Evolutionary conservation across 2,329 filamentous ascomycete species (phyloP).

Genomic region (Fusarium tupiense): DNA sequence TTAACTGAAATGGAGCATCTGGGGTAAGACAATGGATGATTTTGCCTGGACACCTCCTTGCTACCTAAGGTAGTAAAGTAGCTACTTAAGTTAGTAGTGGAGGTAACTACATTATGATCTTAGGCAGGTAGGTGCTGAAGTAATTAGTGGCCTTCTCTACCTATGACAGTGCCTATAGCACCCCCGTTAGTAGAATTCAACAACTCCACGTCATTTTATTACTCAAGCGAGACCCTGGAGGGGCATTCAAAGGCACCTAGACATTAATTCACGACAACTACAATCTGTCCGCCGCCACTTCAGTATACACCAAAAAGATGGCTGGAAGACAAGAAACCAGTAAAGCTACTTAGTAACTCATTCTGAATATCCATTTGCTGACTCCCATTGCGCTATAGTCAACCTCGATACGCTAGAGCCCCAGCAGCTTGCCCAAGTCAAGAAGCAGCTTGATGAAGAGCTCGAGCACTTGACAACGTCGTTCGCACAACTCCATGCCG

Average conservation of each 20-base stretch:
- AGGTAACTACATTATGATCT: too few relatives aligned
- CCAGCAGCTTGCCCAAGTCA: conserved; percentile 88
- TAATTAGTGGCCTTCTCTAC: too few relatives aligned
- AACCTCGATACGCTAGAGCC: conserved; percentile 79
- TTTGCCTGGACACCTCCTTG: too few relatives aligned
- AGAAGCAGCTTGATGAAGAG: conserved; percentile 96
- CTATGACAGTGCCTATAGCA: background rate
- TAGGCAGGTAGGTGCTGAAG: too few relatives aligned
- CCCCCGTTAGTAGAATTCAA: conserved; percentile 46
- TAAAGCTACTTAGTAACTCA: conserved; percentile 9
- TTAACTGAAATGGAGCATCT: background rate
- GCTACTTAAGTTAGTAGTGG: too few relatives aligned
- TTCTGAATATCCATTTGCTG: background rate
- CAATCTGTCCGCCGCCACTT: conserved; percentile 8
- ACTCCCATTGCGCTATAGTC: conserved; percentile 50
- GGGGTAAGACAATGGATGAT: too few relatives aligned
- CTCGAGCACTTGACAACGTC: conserved; percentile 93
- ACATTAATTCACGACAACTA: conserved; percentile 9
- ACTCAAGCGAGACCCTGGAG: conserved; percentile 42
- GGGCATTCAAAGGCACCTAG: conserved; percentile 24
- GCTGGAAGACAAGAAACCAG: conserved; percentile 49
- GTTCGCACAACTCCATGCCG: conserved; percentile 87
- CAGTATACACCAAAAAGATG: conserved; percentile 42
- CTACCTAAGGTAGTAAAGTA: too few relatives aligned
- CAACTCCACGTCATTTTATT: conserved; percentile 48